phyloP scores from a whole-genome alignment of 495 filamentous ascomycete genomes.

The Penicillium antarcticum region DNA sequence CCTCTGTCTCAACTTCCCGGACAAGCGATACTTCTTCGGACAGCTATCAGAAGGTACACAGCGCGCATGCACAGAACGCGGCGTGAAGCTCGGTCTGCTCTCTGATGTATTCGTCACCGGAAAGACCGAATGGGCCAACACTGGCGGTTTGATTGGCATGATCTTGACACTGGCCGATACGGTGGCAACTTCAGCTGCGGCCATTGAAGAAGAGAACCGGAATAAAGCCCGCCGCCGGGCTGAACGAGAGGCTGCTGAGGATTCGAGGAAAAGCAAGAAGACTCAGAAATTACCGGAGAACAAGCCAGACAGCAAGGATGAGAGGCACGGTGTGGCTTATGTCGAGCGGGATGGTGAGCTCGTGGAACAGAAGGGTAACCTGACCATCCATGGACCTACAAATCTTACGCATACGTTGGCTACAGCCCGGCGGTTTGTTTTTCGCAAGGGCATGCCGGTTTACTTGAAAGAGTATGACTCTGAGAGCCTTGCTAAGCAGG shows the following conservation, averaged over 20 bases:
- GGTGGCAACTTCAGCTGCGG: constrained; percentile 26
- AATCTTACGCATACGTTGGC: constrained; percentile 79
- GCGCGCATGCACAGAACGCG: constrained; percentile 66
- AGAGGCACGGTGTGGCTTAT: neutral
- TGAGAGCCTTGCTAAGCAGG: constrained; percentile 28
- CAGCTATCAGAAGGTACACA: constrained; percentile 81
- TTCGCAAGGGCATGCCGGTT: constrained; percentile 75
- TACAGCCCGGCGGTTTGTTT: constrained; percentile 82
- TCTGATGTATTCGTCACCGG: constrained; percentile 80
- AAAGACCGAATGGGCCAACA: constrained; percentile 65
- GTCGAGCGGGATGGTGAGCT: constrained; percentile 9
- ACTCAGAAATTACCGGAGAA: neutral
- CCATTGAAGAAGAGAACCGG: constrained; percentile 29
- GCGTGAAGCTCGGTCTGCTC: constrained; percentile 55
- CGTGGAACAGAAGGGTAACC: constrained; percentile 10
- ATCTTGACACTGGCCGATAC: constrained; percentile 77
- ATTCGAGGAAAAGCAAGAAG: constrained; percentile 14
- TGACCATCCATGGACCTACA: constrained; percentile 73
- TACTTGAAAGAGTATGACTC: constrained; percentile 59
- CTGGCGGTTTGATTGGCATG: constrained; percentile 80
- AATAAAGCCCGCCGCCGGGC: constrained; percentile 20
- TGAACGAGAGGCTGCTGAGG: constrained; percentile 11
- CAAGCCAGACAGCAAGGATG: neutral
- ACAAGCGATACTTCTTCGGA: constrained; percentile 84
- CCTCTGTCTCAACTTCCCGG: constrained; percentile 71